A percentile compares a stretch with the other conserved stretches of the same genome.
Conservation (phyloP, 805 yeast genomes). For the Wickerhamomyces pijperi region DNA sequence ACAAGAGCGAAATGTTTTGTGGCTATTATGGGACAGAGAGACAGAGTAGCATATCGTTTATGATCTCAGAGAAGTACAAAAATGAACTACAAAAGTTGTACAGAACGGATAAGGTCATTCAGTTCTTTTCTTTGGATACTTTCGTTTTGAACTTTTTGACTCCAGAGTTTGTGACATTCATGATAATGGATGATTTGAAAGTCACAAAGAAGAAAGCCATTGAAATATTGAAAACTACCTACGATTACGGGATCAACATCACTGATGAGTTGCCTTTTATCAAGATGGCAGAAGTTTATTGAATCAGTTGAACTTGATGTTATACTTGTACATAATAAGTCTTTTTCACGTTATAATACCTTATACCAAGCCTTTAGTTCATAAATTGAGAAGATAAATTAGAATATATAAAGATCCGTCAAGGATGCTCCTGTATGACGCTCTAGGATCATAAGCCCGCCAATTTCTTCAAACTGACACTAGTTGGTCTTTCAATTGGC, state of each 20-base stretch:
- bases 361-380: too few relatives aligned
- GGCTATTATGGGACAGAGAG: conserved; percentile 56
- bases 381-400: too few relatives aligned
- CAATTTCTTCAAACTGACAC: conserved; percentile 13
- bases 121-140: conserved; percentile 50
- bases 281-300: neutral
- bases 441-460: conserved; percentile 1
- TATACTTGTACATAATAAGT: too few relatives aligned
- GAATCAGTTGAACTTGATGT: too few relatives aligned
- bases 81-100: conserved; percentile 19
- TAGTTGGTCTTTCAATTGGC: conserved; percentile 71
- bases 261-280: conserved; percentile 7
- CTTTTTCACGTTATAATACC: too few relatives aligned
- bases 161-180: conserved; percentile 45
- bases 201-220: conserved; percentile 33
- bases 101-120: conserved; percentile 31
- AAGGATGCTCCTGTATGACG: too few relatives aligned
- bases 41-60: conserved; percentile 36
- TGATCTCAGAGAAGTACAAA: conserved; percentile 26
- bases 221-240: conserved; percentile 32
- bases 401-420: too few relatives aligned
- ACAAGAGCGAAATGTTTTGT: conserved; percentile 34
- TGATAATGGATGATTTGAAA: conserved; percentile 36
- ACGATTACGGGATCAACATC: conserved; percentile 32
- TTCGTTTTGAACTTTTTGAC: conserved; percentile 51